phyloP scores from a whole-genome alignment of 352 stramenopile species.

The Phytophthora ohioensis region DNA sequence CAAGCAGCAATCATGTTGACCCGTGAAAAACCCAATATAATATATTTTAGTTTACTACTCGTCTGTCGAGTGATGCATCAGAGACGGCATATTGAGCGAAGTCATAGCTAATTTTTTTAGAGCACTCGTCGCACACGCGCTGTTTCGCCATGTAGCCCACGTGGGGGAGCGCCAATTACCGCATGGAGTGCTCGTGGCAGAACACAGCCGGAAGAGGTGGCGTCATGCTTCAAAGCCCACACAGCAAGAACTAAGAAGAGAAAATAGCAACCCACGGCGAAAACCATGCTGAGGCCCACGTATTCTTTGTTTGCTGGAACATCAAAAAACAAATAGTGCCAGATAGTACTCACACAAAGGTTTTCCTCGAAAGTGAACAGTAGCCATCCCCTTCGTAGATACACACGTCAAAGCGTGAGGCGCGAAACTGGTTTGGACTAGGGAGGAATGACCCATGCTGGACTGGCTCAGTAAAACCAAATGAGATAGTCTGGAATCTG shows the following conservation, averaged over 20 bases:
- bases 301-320: constrained; percentile 41
- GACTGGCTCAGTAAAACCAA: constrained; percentile 57
- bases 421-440: constrained; percentile 47
- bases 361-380: constrained; percentile 25
- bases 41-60: no score
- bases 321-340: constrained; percentile 36
- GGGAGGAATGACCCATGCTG: constrained; percentile 39
- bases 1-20: no score
- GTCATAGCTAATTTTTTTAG: no score
- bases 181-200: no score
- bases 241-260: constrained; percentile 45
- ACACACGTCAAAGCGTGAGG: constrained; percentile 44
- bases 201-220: no score
- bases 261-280: constrained; percentile 42
- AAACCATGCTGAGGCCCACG: constrained; percentile 46
- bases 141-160: no score
- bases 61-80: no score
- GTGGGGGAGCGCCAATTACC: no score
- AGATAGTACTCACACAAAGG: constrained; percentile 52
- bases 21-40: no score
- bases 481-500: constrained; percentile 59
- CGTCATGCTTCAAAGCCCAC: constrained; percentile 36
- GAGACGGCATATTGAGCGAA: no score
- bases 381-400: constrained; percentile 44
- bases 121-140: no score